Base-by-base conservation (phyloP, 2,329 filamentous ascomycete species). In the Sporothrix pseudoabietina region DNA sequence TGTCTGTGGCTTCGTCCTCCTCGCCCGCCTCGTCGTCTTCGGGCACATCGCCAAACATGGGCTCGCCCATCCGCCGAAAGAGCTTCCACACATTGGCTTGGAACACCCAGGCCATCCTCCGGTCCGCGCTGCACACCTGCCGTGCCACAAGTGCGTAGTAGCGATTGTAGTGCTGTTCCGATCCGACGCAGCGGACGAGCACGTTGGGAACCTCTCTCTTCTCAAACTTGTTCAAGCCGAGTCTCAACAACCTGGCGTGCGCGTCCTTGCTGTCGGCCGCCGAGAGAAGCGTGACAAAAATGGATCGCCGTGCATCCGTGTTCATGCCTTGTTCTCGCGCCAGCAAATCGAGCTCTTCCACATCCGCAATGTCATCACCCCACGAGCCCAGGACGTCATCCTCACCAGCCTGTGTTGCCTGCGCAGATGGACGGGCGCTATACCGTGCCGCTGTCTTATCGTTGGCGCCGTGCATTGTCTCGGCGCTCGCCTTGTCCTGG, bases 201-300 rank as follows among this genome's bases (percentile, higher is more conserved):
- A 99, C 94, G 71, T 92, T 90, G 0, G 95, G 91, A 44, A 98
- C 92, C 80, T 98, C 95, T 32, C 91, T 87, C 76, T 96, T 91
- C 78, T 98, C 94, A 22, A 93, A 89, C 77, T 91, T 93, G 82
- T 96, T 98, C 65, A 99, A 86, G 49, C 90, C 90, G 10, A 99
- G 88, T 79, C 97, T 97, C 74, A 90, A 84, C 8, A 98, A 85
- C 22, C 94, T 91, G 10, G 90, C 83, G 77, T 94, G 90, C 0
- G 94, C 96, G 78, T 98, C 94, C 77, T 94, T 90, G 80, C 88
- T 93, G 79, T 97, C 94, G 10, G 88, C 88, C 0, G 94, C 93
- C 12, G 92, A 94, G 85, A 98, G 92, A 74, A 99, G 90, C 4
- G 94, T 91, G 47, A 97, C 88, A 81, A 99, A 99, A 74, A 99